Evolutionary conservation across 1,139 yeast species (phyloP).

Genomic region (Yamadazyma siamensis): DNA sequence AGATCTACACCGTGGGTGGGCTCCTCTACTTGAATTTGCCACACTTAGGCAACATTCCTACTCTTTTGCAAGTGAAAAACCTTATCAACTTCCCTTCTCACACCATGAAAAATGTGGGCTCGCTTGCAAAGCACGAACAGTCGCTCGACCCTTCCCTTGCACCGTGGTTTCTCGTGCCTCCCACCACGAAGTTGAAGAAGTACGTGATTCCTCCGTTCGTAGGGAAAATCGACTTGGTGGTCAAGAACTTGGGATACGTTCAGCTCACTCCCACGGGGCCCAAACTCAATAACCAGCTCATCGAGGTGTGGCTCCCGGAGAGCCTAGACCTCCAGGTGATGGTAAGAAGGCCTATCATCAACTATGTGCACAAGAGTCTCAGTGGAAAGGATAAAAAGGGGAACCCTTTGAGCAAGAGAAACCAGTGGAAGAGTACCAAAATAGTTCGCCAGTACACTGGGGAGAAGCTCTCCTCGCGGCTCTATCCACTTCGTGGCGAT

Average conservation of each 20-base stretch:
- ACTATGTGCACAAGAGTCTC: constrained; percentile 30
- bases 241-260: constrained; percentile 67
- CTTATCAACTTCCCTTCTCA: constrained; percentile 29
- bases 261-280: constrained; percentile 63
- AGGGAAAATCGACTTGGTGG: constrained; percentile 65
- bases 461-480: constrained; percentile 24
- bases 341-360: constrained; percentile 35
- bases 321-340: constrained; percentile 24
- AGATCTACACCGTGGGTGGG: constrained; percentile 58
- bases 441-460: constrained; percentile 25
- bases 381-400: constrained; percentile 39
- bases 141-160: constrained; percentile 6
- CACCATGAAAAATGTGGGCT: constrained; percentile 25
- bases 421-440: constrained; percentile 20
- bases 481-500: constrained; percentile 19
- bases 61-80: constrained; percentile 33
- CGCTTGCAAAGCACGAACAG: constrained; percentile 7
- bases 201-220: constrained; percentile 63
- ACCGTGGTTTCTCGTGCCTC: constrained; percentile 7
- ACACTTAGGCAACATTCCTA: constrained; percentile 27
- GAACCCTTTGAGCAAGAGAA: constrained; percentile 30
- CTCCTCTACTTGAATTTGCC: constrained; percentile 47
- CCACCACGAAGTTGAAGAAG: constrained; percentile 27
- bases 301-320: constrained; percentile 31
- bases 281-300: constrained; percentile 24